Evolutionary conservation across 768 basidiomycete species (phyloP).

Genomic region (Porphyrellus cyaneotinctus): DNA sequence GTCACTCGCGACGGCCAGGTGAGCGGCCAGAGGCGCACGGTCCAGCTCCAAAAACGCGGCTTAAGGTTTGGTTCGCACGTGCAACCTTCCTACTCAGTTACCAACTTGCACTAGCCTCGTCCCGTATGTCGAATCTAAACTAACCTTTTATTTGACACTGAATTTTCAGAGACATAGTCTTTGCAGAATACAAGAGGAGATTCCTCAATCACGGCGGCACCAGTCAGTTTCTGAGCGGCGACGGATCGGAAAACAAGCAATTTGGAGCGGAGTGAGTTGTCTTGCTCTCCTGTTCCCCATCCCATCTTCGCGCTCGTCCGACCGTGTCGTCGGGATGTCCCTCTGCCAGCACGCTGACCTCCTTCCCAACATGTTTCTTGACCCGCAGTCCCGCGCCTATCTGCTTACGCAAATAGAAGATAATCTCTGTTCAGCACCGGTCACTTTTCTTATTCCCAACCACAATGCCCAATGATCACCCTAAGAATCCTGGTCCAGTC

Average conservation of each 20-base stretch:
- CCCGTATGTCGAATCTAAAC: constrained; percentile 1
- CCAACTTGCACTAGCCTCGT: constrained; percentile 18
- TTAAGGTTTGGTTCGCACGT: constrained; percentile 33
- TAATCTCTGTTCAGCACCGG: constrained; percentile 20
- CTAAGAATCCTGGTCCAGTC: constrained; percentile 34
- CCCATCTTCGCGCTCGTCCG: not conserved
- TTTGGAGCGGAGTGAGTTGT: constrained; percentile 37
- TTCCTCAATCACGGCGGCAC: constrained; percentile 9
- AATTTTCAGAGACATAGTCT: constrained; percentile 9
- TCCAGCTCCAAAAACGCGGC: constrained; percentile 25
- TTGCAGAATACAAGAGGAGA: constrained; percentile 11
- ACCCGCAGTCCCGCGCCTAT: constrained; percentile 25
- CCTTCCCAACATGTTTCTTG: constrained; percentile 18
- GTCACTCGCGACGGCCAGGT: constrained; percentile 14
- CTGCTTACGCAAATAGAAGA: constrained; percentile 31
- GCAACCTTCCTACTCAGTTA: constrained; percentile 24
- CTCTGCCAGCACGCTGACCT: constrained; percentile 6
- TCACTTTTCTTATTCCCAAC: constrained; percentile 24
- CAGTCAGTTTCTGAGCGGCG: constrained; percentile 34
- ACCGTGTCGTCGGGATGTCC: constrained; percentile 3
- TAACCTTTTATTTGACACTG: constrained; percentile 1
- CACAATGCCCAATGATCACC: constrained; percentile 31
- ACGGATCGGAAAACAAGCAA: constrained; percentile 35
- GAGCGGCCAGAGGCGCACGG: constrained; percentile 21
- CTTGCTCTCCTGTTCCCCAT: not conserved